Evolutionary conservation across 352 stramenopile genomes (phyloP), one percentile per base, ranked within the genome.

Genomic region (Elongisporangium undulatum): DNA sequence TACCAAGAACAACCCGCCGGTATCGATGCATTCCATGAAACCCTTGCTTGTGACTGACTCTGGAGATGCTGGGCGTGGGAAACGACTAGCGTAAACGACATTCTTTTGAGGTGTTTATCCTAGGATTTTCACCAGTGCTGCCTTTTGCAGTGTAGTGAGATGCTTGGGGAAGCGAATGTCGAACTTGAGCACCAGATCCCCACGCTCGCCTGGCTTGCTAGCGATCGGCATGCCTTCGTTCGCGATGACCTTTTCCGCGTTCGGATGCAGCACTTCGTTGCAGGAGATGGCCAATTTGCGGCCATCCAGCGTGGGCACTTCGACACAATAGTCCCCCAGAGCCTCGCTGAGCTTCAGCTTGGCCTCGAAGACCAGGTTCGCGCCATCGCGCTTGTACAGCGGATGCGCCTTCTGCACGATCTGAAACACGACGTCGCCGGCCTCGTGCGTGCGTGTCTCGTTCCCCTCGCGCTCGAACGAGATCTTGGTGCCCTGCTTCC

Each of bases 151-250:
- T 8, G 74, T 77, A 10, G 89, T 97, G 52, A 99, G 79, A 59
- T 96, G 78, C 65, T 95, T 95, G 38, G 96, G 97, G 67, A 99
- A 99, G 59, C 87, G 74, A 19, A 99, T 97, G 66, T 98, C 83
- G 70, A 98, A 98, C 50, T 87, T 97, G 58, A 99, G 85, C 62
- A 94, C 90, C 17, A 99, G 74, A 71, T 99, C 92, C 38, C 96
- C 97, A 60, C 89, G 95, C 24, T 74, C 67, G 16, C 59, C 70
- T 54, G 62, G 64, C 20, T 74, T 68, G 39, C 55, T 86, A 0
- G 92, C 71, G 26, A 97, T 68, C 12, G 97, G 95, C 96, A 99
- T 99, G 58, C 96, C 97, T 72, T 99, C 97, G 38, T 95, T 87
- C 59, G 86, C 85, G 49, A 99, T 79, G 53, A 95, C 57, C 66